Evolutionary conservation across 106 monocot genomes (phyloP).

Genomic region (Posidonia australis): DNA sequence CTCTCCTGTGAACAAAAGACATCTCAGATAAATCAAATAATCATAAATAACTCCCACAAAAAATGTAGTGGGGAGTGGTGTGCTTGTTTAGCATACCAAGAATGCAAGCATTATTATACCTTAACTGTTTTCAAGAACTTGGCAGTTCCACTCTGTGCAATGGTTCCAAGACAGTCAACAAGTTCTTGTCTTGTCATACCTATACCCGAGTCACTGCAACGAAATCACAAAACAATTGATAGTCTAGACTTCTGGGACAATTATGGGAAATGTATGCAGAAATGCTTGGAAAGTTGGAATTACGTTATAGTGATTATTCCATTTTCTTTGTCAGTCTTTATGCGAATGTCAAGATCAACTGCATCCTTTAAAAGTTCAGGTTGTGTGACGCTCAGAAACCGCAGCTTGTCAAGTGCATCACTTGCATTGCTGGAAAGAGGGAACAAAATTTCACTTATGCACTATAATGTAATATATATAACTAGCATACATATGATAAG

Average conservation of each 20-base stretch:
- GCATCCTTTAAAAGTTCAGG: constrained; percentile 68
- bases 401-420: constrained; percentile 94
- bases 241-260: not conserved
- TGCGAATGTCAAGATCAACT: constrained; percentile 81
- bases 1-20: constrained; percentile 47
- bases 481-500: not conserved
- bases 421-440: constrained; percentile 73
- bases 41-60: not conserved
- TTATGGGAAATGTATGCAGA: not conserved
- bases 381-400: constrained; percentile 82
- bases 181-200: constrained; percentile 94
- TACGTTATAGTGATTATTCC: constrained; percentile 90
- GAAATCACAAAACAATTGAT: not conserved
- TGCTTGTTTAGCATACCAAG: not conserved
- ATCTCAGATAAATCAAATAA: not conserved
- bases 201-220: constrained; percentile 76
- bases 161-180: constrained; percentile 89
- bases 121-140: constrained; percentile 90
- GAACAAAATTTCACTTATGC: not conserved
- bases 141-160: constrained; percentile 98
- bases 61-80: not conserved
- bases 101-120: constrained; percentile 51
- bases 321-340: constrained; percentile 82
- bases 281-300: not conserved
- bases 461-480: not conserved